These are phyloP conservation scores for Komagataella kurtzmanii DNA, from an alignment of 805 yeast genomes.

Conservation along the genomic window DNA sequence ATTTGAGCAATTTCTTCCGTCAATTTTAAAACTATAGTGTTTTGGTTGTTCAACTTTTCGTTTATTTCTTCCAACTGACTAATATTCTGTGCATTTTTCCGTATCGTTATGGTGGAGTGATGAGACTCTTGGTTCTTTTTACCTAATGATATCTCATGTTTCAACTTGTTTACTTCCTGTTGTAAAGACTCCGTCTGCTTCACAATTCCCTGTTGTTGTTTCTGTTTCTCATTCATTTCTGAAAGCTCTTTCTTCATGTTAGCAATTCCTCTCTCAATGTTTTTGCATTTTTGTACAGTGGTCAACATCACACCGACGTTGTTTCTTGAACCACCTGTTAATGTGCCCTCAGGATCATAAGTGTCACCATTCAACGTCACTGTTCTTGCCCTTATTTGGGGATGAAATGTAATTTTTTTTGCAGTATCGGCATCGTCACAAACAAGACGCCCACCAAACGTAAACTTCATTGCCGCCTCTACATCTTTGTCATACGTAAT, in stretches of 20 bases:
- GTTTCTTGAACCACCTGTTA: constrained; percentile 87
- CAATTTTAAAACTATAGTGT: constrained; percentile 16
- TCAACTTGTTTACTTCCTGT: constrained; percentile 39
- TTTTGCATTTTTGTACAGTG: constrained; percentile 54
- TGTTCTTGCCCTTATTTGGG: constrained; percentile 63
- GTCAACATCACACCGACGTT: constrained; percentile 42
- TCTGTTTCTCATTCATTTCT: constrained; percentile 24
- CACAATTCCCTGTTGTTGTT: constrained; percentile 26
- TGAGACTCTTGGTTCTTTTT: constrained; percentile 42
- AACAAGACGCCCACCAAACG: constrained; percentile 81
- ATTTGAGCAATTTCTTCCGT: constrained; percentile 34
- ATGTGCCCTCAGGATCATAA: constrained; percentile 91
- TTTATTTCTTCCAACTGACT: constrained; percentile 31
- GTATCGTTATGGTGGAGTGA: constrained; percentile 40
- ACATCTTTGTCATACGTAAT: constrained; percentile 64
- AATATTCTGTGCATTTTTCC: constrained; percentile 30
- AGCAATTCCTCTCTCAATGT: constrained; percentile 22
- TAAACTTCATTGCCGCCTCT: constrained; percentile 73
- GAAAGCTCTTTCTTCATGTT: constrained; percentile 28
- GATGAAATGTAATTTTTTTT: constrained; percentile 76
- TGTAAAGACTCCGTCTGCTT: constrained; percentile 41
- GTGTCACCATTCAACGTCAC: constrained; percentile 89
- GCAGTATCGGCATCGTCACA: constrained; percentile 87
- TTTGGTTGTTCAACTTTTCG: constrained; percentile 21
- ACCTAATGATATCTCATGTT: constrained; percentile 45